phyloP scores from a whole-genome alignment of 108 stramenopile genomes.

The Pinguiococcus pyrenoidosus region DNA sequence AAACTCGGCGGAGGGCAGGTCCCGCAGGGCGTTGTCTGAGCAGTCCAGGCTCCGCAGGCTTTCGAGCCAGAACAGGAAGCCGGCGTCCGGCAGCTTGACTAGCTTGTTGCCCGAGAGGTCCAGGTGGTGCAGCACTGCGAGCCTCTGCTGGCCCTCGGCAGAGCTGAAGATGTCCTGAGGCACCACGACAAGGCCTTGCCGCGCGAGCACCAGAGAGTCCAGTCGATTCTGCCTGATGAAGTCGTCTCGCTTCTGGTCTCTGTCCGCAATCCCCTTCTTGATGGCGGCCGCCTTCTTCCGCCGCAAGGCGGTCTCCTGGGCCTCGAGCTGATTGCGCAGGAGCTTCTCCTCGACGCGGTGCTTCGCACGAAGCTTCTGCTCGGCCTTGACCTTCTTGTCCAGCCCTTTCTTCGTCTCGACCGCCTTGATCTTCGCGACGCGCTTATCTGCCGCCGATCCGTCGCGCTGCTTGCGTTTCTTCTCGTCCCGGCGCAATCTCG shows the following conservation, averaged over 20 bases:
- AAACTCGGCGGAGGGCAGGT: slow-evolving; percentile 11
- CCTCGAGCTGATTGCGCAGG: slow-evolving; percentile 1
- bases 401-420: slow-evolving; percentile 4
- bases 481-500: slow-evolving; percentile 1
- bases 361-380: slow-evolving; percentile 7
- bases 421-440: neutral
- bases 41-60: slow-evolving; percentile 17
- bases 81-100: slow-evolving; percentile 3
- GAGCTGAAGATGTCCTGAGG: neutral
- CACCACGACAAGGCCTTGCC: neutral
- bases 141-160: neutral
- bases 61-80: slow-evolving; percentile 17
- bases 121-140: slow-evolving; percentile 2
- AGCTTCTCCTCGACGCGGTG: slow-evolving; percentile 5
- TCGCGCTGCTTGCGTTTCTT: slow-evolving; percentile 1
- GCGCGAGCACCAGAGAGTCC: neutral
- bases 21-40: slow-evolving; percentile 16
- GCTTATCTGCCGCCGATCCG: slow-evolving; percentile 1
- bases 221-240: neutral
- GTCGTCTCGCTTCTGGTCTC: slow-evolving; percentile 1
- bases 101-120: slow-evolving; percentile 7
- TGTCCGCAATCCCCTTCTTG: neutral
- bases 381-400: slow-evolving; percentile 6
- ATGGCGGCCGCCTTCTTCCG: neutral
- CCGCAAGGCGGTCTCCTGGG: slow-evolving; percentile 5